Evolutionary conservation across 2,329 filamentous ascomycete species (phyloP).

Genomic region (Mycosphaerella arachidis): DNA sequence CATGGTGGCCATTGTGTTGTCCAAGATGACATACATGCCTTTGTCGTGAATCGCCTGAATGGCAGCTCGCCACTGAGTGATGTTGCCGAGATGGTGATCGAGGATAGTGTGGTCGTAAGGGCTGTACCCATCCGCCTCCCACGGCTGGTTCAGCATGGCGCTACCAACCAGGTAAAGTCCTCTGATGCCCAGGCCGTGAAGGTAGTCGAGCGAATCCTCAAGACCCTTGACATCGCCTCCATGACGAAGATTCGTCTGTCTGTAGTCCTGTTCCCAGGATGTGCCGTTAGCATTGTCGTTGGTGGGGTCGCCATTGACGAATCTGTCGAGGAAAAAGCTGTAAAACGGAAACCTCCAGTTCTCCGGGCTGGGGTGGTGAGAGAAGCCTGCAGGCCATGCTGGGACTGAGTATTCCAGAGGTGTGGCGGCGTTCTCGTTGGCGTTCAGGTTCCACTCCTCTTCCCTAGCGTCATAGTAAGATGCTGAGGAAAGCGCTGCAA

Average conservation of each 20-base stretch:
- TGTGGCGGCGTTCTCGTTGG: conserved; percentile 51
- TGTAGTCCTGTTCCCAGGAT: conserved; percentile 56
- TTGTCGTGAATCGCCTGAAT: conserved; percentile 58
- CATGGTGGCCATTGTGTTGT: conserved; percentile 63
- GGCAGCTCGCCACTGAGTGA: conserved; percentile 54
- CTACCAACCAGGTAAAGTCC: conserved; percentile 61
- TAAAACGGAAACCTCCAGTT: conserved; percentile 66
- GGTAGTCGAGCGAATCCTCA: conserved; percentile 58
- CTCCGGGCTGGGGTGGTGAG: conserved; percentile 51
- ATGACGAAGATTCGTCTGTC: conserved; percentile 59
- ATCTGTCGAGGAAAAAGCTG: conserved; percentile 60
- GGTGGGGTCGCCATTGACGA: conserved; percentile 59
- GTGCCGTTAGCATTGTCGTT: conserved; percentile 62
- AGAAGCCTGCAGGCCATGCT: conserved; percentile 39
- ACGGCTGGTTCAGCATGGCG: conserved; percentile 60
- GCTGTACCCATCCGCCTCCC: conserved; percentile 57
- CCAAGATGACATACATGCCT: conserved; percentile 62
- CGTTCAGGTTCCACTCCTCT: conserved; percentile 57
- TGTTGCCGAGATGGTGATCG: conserved; percentile 58
- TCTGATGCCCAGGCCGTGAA: conserved; percentile 60
- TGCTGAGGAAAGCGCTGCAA: conserved; percentile 20
- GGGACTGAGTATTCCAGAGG: conserved; percentile 54
- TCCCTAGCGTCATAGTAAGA: conserved; percentile 47
- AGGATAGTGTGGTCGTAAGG: conserved; percentile 58
- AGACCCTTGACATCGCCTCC: conserved; percentile 58